A percentile compares a stretch with the other conserved stretches of the same genome.
Conservation (phyloP, 2,329 filamentous ascomycete species). For the Colletotrichum trifolii region DNA sequence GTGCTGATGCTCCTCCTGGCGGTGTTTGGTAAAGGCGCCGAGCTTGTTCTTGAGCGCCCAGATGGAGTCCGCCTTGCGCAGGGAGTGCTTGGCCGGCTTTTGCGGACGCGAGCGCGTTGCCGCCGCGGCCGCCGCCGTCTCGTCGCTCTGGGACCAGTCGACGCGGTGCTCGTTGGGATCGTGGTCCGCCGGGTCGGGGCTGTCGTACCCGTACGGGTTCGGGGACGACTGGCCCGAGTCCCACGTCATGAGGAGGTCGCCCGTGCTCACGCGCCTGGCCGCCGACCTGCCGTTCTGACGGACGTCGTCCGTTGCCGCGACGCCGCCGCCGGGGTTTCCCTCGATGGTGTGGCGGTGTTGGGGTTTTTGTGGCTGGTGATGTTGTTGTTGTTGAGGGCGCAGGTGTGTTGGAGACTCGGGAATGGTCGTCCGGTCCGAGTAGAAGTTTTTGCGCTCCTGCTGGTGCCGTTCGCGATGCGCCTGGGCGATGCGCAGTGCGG, state of each 20-base stretch:
- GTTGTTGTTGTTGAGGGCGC: constrained; percentile 42
- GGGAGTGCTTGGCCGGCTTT: constrained; percentile 41
- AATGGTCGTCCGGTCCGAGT: constrained; percentile 45
- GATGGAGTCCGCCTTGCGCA: constrained; percentile 60
- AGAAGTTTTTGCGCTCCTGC: constrained; percentile 56
- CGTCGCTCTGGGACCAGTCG: constrained; percentile 71
- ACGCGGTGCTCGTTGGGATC: constrained; percentile 53
- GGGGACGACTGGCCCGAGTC: constrained; percentile 29
- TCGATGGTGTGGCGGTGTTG: constrained; percentile 47
- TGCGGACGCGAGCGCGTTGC: constrained; percentile 19
- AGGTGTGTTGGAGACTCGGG: constrained; percentile 46
- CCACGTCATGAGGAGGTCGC: constrained; percentile 44
- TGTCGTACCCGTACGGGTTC: constrained; percentile 35
- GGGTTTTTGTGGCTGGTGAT: constrained; percentile 20
- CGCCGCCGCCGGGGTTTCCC: constrained; percentile 37
- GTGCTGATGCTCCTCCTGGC: constrained; percentile 41
- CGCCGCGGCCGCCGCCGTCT: constrained; percentile 42
- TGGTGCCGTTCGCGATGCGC: constrained; percentile 50
- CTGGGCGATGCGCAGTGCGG: constrained; percentile 54
- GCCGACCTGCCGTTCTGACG: constrained; percentile 36
- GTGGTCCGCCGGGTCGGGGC: constrained; percentile 40
- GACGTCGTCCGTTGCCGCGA: neutral
- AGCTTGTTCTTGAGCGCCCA: constrained; percentile 60
- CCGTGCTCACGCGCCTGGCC: constrained; percentile 51
- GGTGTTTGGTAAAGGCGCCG: constrained; percentile 47